Percentiles rank a stretch among this genome's conserved stretches.
Evolutionary conservation across 371 early-diverging fungal genomes (phyloP).

Genomic region (Mortierella sp.): DNA sequence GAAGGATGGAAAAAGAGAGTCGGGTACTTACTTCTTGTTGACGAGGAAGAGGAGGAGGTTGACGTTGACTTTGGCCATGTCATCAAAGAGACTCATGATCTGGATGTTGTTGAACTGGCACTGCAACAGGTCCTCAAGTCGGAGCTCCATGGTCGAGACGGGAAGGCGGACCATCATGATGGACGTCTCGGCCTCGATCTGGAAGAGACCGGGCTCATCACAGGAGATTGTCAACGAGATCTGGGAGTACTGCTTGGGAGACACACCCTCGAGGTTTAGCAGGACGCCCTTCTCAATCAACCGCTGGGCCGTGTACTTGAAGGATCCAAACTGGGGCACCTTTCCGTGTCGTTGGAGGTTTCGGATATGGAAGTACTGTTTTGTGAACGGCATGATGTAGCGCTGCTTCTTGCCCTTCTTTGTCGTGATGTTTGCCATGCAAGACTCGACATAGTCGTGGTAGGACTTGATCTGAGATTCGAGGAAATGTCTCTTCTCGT

Average conservation of each 20-base stretch:
- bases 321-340: constrained; percentile 97
- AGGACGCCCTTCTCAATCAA: constrained; percentile 94
- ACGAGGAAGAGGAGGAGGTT: constrained; percentile 94
- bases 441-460: constrained; percentile 89
- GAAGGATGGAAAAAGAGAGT: neutral
- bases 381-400: constrained; percentile 86
- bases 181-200: constrained; percentile 79
- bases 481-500: constrained; percentile 85
- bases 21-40: constrained; percentile 91
- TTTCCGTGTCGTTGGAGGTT: constrained; percentile 87
- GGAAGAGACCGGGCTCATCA: constrained; percentile 92
- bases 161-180: constrained; percentile 84
- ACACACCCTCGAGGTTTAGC: constrained; percentile 83
- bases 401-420: constrained; percentile 85
- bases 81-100: constrained; percentile 90
- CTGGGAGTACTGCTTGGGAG: constrained; percentile 88
- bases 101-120: constrained; percentile 93
- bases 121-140: constrained; percentile 94
- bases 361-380: constrained; percentile 94
- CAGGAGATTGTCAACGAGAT: constrained; percentile 93
- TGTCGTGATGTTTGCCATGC: constrained; percentile 87
- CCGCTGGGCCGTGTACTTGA: constrained; percentile 95
- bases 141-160: constrained; percentile 83
- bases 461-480: constrained; percentile 89
- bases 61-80: constrained; percentile 93